These are phyloP conservation scores for Pichia ethanolica DNA, from an alignment of 805 yeast genomes.

Conservation along the genomic window DNA sequence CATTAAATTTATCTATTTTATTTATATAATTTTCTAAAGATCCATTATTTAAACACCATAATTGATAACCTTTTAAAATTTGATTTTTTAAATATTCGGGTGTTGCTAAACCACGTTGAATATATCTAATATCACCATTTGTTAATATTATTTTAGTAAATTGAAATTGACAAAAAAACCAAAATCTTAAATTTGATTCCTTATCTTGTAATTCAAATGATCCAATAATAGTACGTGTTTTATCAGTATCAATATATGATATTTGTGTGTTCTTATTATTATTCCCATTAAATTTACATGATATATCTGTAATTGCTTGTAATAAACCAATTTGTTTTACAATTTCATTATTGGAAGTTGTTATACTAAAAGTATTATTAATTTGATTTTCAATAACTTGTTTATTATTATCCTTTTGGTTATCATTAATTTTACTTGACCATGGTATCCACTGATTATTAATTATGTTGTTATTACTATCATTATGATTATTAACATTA, in stretches of 20 bases:
- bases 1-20: neutral
- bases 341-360: slow-evolving; percentile 2
- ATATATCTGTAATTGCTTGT: slow-evolving; percentile 22
- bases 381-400: too few species aligned
- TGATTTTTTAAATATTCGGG: slow-evolving; percentile 28
- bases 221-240: slow-evolving; percentile 26
- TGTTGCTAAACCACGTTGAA: slow-evolving; percentile 23
- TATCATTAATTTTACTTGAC: neutral
- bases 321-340: slow-evolving; percentile 19
- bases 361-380: neutral
- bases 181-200: slow-evolving; percentile 13
- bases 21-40: slow-evolving; percentile 10
- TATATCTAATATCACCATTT: slow-evolving; percentile 8
- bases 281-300: slow-evolving; percentile 16
- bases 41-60: slow-evolving; percentile 30
- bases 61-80: slow-evolving; percentile 25
- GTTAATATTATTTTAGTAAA: slow-evolving; percentile 7
- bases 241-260: slow-evolving; percentile 26
- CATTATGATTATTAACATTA: neutral
- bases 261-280: neutral
- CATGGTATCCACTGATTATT: neutral
- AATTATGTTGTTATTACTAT: neutral
- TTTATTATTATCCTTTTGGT: neutral
- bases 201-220: slow-evolving; percentile 19
- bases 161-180: slow-evolving; percentile 26